Base-by-base conservation (phyloP, 805 yeast genomes). In the Lachancea mirantina region DNA sequence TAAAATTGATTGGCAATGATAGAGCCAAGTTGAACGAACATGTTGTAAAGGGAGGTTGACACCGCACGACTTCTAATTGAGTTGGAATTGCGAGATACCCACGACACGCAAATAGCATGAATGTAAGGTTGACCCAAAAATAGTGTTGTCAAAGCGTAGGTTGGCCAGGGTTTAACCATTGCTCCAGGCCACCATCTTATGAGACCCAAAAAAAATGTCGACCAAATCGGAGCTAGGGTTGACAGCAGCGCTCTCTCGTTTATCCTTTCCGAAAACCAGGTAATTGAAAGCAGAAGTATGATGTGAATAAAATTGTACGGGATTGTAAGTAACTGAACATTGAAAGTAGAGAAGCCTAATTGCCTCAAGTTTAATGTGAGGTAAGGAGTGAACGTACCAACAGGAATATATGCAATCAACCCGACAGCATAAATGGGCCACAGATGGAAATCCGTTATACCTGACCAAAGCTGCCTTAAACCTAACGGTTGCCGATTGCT, bases 41-140 rank as follows among this genome's bases (percentile, higher is more conserved):
- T 76, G 47, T 79, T 80, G 53, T 71, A 75, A 26, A 78, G 34
- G 0, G 85, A 76, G 0, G 84, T 71, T 6, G 78, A 67, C 3
- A 79, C 72, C 0, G 84, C 69, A 44, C 88, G 61, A 5, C 72
- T 61, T 23, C 74, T 58, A 19, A 80, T 78, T 2, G 78, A 64
- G 46, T 73, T 71, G 6, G 84, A 67, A 45, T 78, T 79, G 23
- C 70, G 50, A 0, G 85, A 76, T 32, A 72, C 67, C 76, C 82
- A 72, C 9, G 71, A 59, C 10, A 72, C 77, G 42, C 70, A 61
- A 30, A 76, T 59, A 1, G 80, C 72, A 48, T 70, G 72, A 20
- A 67, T 57, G 2, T 73, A 67, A 15, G 64, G 61, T 5, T 67
- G 68, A 28, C 72, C 46, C 13, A 61, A 37, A 24, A 64, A 35